Base-by-base conservation (phyloP, 352 stramenopile genomes). In the Albugo candida region DNA sequence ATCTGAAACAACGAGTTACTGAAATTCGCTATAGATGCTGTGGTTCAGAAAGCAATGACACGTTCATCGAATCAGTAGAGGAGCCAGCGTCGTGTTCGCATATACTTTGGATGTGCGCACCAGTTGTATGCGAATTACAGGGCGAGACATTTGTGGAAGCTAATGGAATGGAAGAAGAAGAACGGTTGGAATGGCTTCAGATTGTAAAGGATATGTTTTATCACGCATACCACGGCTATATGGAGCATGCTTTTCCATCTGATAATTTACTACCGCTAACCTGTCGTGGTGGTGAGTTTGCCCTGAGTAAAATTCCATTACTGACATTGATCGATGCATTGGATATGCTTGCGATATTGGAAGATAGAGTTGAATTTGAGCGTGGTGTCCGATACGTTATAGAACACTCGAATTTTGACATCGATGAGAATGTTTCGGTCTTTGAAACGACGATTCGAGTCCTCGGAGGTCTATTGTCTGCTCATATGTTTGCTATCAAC, bases 361-460 rank as follows among this genome's bases (percentile, higher is more conserved):
- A 86, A 36, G 70, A 93, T 44, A 66, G 66, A 8, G 49, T 51
- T 8, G 69, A 83, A 49, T 95, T 95, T 53, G 61, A 64, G 31
- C 63, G 63, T 54, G 75, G 77, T 1, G 67, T 94, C 21, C 37
- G 35, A 20, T 63, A 88, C 39, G 73, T 91, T 12, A 41, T 82
- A 19, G 42, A 57, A 37, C 64, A 65, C 35, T 59, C 70, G 0
- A 48, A 67, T 35, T 96, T 96, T 52, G 60, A 94, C 40, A 48
- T 89, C 16, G 77, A 95, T 54, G 81, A 77, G 1, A 79, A 83
- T 34, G 85, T 97, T 11, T 94, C 77, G 27, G 72, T 96, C 12
- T 97, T 97, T 53, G 88, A 97, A 55, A 94, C 83, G 8, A 96
- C 78, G 17, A 96, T 97, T 55, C 81, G 88, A 35, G 63, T 91